phyloP scores from a whole-genome alignment of 164 flowering plant species.

The Sedum album region DNA sequence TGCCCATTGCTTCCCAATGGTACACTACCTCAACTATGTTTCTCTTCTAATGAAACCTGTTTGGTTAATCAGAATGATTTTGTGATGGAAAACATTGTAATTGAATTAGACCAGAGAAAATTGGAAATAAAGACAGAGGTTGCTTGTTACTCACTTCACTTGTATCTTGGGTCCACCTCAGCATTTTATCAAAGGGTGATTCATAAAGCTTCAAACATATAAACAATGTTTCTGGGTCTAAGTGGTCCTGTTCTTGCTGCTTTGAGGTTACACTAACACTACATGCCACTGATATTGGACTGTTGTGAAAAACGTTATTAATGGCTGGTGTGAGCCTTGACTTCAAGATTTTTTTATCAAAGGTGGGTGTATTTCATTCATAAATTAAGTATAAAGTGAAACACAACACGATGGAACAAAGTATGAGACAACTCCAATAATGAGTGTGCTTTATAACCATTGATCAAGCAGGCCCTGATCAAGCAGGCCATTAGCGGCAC shows the following conservation, averaged over 20 bases:
- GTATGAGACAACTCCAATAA: too few relatives aligned
- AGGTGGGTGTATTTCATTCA: too few relatives aligned
- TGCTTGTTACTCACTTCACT: not conserved
- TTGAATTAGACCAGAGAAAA: not conserved
- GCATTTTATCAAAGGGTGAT: not conserved
- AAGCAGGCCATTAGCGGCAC: too few relatives aligned
- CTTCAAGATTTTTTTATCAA: too few relatives aligned
- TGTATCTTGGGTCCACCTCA: not conserved
- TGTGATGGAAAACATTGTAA: not conserved
- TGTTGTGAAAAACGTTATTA: not conserved
- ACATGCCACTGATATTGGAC: not conserved
- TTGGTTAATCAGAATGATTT: not conserved
- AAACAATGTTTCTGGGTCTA: not conserved
- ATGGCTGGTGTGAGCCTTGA: slow-evolving; percentile 7
- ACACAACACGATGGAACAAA: too few relatives aligned
- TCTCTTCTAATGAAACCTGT: not conserved
- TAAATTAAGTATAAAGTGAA: too few relatives aligned
- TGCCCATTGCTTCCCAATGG: not conserved
- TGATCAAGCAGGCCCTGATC: too few relatives aligned
- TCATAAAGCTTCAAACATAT: not conserved
- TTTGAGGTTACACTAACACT: not conserved
- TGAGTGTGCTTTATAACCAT: too few relatives aligned
- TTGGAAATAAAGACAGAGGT: not conserved
- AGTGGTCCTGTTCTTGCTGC: not conserved
- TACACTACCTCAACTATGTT: not conserved